A percentile compares a stretch with the other conserved stretches of the same genome.
Conservation (phyloP, 2,329 filamentous ascomycete genomes). For the Neonectria ditissima region DNA sequence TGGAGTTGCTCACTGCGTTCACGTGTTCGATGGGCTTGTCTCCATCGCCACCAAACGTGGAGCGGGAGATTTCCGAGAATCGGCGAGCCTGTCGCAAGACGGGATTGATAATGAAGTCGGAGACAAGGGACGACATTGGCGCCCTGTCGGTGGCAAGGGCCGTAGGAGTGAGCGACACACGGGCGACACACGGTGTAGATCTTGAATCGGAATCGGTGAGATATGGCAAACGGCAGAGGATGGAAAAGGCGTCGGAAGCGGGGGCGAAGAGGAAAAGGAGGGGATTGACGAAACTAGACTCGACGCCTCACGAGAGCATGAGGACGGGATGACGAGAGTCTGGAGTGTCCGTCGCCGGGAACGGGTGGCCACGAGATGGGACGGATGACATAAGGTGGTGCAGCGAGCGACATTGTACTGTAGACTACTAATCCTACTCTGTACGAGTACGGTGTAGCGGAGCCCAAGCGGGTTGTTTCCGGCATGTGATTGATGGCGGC, state of each 20-base stretch:
- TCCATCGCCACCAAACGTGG: conserved; percentile 52
- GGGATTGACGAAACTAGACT: conserved; percentile 16
- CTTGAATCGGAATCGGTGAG: conserved; percentile 1
- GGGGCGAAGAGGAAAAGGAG: conserved; percentile 4
- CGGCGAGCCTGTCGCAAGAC: conserved; percentile 74
- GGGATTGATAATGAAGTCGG: conserved; percentile 74
- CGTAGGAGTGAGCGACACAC: conserved; percentile 11
- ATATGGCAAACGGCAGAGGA: conserved; percentile 13
- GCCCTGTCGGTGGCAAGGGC: conserved; percentile 32
- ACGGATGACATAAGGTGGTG: conserved; percentile 44
- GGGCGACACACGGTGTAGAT: neutral
- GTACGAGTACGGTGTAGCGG: conserved; percentile 39
- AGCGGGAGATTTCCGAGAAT: conserved; percentile 65
- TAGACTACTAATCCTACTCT: too few relatives aligned
- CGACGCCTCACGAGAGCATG: conserved; percentile 26
- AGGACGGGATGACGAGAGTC: conserved; percentile 41
- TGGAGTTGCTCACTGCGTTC: conserved; percentile 45
- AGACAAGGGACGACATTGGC: conserved; percentile 71
- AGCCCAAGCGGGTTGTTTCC: conserved; percentile 26
- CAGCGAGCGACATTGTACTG: conserved; percentile 10
- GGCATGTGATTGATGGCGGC: conserved; percentile 39
- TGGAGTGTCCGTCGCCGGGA: conserved; percentile 28
- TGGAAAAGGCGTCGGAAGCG: conserved; percentile 1
- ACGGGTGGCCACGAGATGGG: conserved; percentile 29
- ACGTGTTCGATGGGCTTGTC: conserved; percentile 42